These are phyloP conservation scores for Lentinula edodes DNA, from an alignment of 768 basidiomycete genomes.

Conservation along the genomic window DNA sequence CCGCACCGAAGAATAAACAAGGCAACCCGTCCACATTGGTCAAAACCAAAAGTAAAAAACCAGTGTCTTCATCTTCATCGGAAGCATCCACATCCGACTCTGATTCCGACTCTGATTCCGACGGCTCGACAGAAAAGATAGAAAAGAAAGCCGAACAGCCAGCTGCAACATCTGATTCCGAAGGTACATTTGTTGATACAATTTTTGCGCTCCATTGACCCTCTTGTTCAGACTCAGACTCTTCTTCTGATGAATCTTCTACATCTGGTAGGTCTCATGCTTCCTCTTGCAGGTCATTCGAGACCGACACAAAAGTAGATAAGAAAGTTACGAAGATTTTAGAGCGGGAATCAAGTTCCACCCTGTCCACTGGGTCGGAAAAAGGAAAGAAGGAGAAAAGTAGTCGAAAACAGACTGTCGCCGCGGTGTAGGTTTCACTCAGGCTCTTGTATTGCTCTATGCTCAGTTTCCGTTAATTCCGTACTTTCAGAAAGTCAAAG, in stretches of 20 bases:
- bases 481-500: background rate
- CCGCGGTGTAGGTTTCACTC: background rate
- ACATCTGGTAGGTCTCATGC: background rate
- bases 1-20: background rate
- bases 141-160: background rate
- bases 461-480: no score
- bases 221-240: background rate
- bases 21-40: background rate
- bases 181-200: background rate
- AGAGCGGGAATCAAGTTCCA: background rate
- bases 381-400: background rate
- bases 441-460: background rate
- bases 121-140: background rate
- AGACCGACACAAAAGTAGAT: background rate
- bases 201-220: background rate
- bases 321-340: background rate
- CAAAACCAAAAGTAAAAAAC: background rate
- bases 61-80: background rate
- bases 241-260: background rate
- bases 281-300: background rate
- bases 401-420: background rate
- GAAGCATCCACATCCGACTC: background rate
- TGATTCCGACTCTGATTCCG: slow-evolving; percentile 6
- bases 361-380: background rate
- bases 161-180: background rate